A percentile compares a stretch with the other conserved stretches of the same genome.
phyloP scores from a whole-genome alignment of 495 filamentous ascomycete species.

The Aspergillus haitiensis region DNA sequence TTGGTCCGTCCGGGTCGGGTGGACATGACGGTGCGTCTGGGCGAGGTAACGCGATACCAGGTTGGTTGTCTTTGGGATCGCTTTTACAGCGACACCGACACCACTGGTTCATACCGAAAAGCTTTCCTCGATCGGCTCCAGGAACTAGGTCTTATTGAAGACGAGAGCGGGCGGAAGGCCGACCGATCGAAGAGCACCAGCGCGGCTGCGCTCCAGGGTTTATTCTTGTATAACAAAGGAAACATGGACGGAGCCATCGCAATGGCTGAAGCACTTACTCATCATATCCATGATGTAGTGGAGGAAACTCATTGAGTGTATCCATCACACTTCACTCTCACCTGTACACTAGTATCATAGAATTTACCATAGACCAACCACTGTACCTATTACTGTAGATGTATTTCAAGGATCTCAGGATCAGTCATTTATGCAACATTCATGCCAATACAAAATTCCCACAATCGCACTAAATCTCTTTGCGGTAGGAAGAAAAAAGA shows the following conservation, averaged over 20 bases:
- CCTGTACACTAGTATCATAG: conserved; percentile 29
- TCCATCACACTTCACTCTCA: conserved; percentile 15
- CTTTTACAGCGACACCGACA: conserved; percentile 85
- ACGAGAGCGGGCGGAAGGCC: conserved; percentile 43
- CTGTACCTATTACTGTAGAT: not conserved
- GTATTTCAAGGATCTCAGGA: too few species aligned
- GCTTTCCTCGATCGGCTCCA: conserved; percentile 52
- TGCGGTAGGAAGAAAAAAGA: too few species aligned
- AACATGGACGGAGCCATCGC: conserved; percentile 82
- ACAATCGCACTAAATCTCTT: too few species aligned
- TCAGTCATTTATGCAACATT: too few species aligned
- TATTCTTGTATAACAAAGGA: conserved; percentile 93
- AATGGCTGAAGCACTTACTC: conserved; percentile 66
- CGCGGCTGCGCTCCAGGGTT: conserved; percentile 84
- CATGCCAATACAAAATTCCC: too few species aligned
- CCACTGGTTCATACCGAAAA: conserved; percentile 49
- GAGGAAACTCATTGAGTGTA: conserved; percentile 17
- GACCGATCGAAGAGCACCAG: conserved; percentile 59
- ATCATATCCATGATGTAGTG: conserved; percentile 37
- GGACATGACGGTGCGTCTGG: conserved; percentile 88
- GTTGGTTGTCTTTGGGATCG: conserved; percentile 87
- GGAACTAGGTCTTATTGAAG: conserved; percentile 53
- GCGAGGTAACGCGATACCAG: conserved; percentile 82
- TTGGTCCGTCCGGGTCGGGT: conserved; percentile 88
- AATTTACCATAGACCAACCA: conserved; percentile 9